Evolutionary conservation across 2,329 filamentous ascomycete genomes (phyloP).

Genomic region (Talaromyces amestolkiae): DNA sequence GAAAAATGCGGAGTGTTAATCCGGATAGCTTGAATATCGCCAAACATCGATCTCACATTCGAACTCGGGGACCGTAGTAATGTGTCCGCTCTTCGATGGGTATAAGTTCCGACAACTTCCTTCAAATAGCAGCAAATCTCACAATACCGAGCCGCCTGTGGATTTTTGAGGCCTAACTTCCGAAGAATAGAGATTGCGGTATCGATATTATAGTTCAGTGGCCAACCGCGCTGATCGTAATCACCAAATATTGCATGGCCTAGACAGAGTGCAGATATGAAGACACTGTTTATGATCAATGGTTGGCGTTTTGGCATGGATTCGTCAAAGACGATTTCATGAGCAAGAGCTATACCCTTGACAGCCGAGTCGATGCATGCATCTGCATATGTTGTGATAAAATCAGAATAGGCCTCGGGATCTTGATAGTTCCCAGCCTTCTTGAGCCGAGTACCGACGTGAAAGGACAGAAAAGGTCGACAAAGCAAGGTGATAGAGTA

Average conservation of each 20-base stretch:
- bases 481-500: conserved; percentile 55
- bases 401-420: neutral
- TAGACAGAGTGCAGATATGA: conserved; percentile 1
- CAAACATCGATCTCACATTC: neutral
- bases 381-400: conserved; percentile 22
- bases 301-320: conserved; percentile 3
- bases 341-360: conserved; percentile 41
- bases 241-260: conserved; percentile 1
- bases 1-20: neutral
- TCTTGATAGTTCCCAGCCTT: neutral
- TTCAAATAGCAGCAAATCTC: neutral
- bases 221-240: neutral
- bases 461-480: conserved; percentile 54
- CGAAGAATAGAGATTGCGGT: neutral
- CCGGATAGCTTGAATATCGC: neutral
- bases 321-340: conserved; percentile 22
- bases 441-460: conserved; percentile 35
- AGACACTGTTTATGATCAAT: conserved; percentile 3
- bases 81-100: neutral
- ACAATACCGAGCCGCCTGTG: neutral
- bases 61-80: neutral
- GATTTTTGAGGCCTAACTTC: neutral
- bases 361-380: conserved; percentile 47
- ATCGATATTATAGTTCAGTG: neutral
- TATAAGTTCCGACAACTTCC: neutral